These are phyloP conservation scores for Irineochytrium annulatum DNA, from an alignment of 192 early-diverging fungal genomes.

Conservation along the genomic window DNA sequence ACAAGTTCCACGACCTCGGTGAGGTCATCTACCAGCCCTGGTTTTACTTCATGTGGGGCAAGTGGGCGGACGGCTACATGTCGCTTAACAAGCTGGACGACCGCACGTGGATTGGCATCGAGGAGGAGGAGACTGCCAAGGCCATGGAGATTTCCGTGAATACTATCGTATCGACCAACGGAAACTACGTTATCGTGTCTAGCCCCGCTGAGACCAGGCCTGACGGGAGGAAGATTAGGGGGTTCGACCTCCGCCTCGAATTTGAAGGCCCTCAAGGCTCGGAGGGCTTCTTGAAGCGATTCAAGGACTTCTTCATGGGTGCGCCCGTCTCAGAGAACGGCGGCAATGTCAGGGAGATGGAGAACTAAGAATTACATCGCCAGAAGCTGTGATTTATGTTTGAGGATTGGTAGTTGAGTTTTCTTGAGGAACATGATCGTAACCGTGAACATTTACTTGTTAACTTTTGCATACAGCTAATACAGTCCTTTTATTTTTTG, in stretches of 20 bases:
- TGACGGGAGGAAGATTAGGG: not conserved
- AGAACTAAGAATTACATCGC: no score
- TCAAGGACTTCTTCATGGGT: constrained; percentile 5
- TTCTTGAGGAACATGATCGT: no score
- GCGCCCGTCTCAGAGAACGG: no score
- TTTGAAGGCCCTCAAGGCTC: not conserved
- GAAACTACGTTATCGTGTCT: not conserved
- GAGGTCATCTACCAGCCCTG: not conserved
- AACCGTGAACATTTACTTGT: no score
- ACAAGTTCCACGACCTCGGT: constrained; percentile 1
- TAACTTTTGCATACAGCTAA: no score
- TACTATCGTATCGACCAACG: not conserved
- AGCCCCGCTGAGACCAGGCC: not conserved
- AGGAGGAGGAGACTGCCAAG: not conserved
- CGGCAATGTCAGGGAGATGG: no score
- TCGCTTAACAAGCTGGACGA: not conserved
- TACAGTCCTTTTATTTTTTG: no score
- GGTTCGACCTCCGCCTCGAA: not conserved
- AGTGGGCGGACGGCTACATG: not conserved
- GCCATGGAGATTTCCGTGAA: not conserved
- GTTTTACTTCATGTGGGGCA: not conserved
- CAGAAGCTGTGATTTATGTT: no score
- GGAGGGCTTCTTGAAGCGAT: not conserved
- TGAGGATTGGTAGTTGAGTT: no score
- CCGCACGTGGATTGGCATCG: not conserved